Percentiles rank a stretch among this genome's conserved stretches.
Evolutionary conservation across 1,284 basidiomycete species (phyloP).

Genomic region (Pascua guehoae): DNA sequence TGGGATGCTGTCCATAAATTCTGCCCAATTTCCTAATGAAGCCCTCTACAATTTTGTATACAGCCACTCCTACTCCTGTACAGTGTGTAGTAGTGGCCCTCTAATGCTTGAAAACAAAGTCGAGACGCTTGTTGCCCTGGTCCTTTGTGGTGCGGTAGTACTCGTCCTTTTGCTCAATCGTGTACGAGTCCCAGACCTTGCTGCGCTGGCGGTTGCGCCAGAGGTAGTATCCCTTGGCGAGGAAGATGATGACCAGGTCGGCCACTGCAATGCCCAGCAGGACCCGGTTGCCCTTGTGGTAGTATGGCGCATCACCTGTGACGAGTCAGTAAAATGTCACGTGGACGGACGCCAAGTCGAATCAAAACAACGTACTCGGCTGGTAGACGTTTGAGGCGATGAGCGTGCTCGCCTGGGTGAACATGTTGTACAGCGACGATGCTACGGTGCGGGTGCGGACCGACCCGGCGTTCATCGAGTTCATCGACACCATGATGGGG

Average conservation of each 20-base stretch:
- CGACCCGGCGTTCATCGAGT: constrained; percentile 31
- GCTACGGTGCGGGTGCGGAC: constrained; percentile 40
- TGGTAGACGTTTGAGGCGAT: constrained; percentile 37
- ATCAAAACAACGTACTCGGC: neutral
- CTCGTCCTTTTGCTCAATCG: constrained; percentile 22
- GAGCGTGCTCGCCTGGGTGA: constrained; percentile 31
- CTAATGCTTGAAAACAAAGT: constrained; percentile 10
- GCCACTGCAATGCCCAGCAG: constrained; percentile 27
- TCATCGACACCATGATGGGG: constrained; percentile 31
- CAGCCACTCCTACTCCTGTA: no score
- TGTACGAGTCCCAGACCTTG: constrained; percentile 31
- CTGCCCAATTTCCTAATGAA: no score
- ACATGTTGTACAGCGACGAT: constrained; percentile 38
- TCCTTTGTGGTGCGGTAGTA: constrained; percentile 31
- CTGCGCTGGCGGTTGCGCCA: constrained; percentile 25
- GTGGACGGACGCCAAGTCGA: neutral
- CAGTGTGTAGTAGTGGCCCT: neutral
- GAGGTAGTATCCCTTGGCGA: constrained; percentile 26
- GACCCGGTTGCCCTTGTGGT: constrained; percentile 35
- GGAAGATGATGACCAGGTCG: constrained; percentile 18
- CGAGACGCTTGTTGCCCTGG: constrained; percentile 30
- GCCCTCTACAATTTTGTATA: no score
- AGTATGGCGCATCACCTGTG: constrained; percentile 25
- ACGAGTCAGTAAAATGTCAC: neutral
- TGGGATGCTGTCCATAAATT: no score